These are phyloP conservation scores for Neodidymelliopsis sp. DNA, from an alignment of 2,329 filamentous ascomycete genomes.

Conservation along the genomic window DNA sequence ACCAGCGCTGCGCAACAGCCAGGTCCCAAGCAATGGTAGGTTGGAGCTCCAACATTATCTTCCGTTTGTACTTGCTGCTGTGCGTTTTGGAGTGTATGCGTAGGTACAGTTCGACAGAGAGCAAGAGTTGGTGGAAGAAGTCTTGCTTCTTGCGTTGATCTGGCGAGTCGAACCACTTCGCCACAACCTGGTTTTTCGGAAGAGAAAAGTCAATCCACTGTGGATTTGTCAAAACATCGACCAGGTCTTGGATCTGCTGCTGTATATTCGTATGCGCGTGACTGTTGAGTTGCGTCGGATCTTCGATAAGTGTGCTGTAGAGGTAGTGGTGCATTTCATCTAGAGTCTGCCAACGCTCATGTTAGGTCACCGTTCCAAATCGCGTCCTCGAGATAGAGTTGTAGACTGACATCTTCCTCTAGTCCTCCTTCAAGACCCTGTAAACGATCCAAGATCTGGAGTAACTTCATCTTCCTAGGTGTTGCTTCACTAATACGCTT, in stretches of 20 bases:
- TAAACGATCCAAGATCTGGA: conserved; percentile 55
- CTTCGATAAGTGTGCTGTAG: conserved; percentile 72
- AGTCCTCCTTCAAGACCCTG: conserved; percentile 52
- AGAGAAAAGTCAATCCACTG: conserved; percentile 78
- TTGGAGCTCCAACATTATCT: conserved; percentile 69
- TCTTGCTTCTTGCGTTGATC: conserved; percentile 66
- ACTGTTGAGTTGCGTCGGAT: conserved; percentile 67
- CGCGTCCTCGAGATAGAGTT: conserved; percentile 12
- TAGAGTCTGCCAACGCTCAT: conserved; percentile 46
- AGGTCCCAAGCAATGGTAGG: conserved; percentile 76
- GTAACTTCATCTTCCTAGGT: conserved; percentile 68
- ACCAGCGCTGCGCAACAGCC: conserved; percentile 76
- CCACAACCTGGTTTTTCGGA: conserved; percentile 74
- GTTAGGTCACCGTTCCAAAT: conserved; percentile 35
- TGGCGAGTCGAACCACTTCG: conserved; percentile 70
- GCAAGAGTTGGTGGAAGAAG: conserved; percentile 79
- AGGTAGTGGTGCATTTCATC: conserved; percentile 62
- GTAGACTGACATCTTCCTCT: conserved; percentile 52
- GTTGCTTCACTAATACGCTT: conserved; percentile 65
- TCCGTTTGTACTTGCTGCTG: conserved; percentile 69
- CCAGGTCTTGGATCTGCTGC: conserved; percentile 75
- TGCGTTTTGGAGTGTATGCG: conserved; percentile 71
- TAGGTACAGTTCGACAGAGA: conserved; percentile 75
- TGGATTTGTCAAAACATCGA: conserved; percentile 71
- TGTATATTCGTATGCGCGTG: conserved; percentile 68